These are phyloP conservation scores for Mycena venus DNA, from an alignment of 768 basidiomycete species.

Conservation along the genomic window DNA sequence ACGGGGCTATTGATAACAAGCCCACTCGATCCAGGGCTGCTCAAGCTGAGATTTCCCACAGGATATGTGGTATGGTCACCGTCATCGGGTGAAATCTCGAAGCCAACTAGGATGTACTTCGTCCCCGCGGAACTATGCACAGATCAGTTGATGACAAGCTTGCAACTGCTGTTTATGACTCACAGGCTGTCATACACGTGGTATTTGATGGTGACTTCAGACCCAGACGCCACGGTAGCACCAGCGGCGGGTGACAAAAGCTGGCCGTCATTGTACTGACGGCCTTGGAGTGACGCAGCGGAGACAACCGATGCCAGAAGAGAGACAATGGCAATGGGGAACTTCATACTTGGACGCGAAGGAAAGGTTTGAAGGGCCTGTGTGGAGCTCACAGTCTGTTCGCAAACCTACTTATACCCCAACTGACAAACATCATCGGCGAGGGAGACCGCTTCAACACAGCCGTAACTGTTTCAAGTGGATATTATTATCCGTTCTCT, in stretches of 20 bases:
- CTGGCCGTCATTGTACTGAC: constrained; percentile 22
- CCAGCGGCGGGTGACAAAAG: constrained; percentile 19
- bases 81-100: background rate
- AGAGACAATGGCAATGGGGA: constrained; percentile 19
- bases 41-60: background rate
- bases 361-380: constrained; percentile 3
- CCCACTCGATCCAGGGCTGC: constrained; percentile 4
- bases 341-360: constrained; percentile 19
- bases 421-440: background rate
- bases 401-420: background rate
- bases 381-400: background rate
- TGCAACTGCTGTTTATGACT: background rate
- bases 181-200: constrained; percentile 11
- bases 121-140: background rate
- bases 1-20: constrained; percentile 2
- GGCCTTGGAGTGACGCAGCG: constrained; percentile 10
- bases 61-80: background rate
- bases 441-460: constrained; percentile 5
- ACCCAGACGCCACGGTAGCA: constrained; percentile 13
- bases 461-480: constrained; percentile 7
- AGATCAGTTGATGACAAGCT: background rate
- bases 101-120: background rate
- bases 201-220: constrained; percentile 7
- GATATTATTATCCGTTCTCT: constrained; percentile 4
- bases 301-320: constrained; percentile 16